Evolutionary conservation across 2,329 filamentous ascomycete genomes (phyloP).

Genomic region (Huntiella omanensis): DNA sequence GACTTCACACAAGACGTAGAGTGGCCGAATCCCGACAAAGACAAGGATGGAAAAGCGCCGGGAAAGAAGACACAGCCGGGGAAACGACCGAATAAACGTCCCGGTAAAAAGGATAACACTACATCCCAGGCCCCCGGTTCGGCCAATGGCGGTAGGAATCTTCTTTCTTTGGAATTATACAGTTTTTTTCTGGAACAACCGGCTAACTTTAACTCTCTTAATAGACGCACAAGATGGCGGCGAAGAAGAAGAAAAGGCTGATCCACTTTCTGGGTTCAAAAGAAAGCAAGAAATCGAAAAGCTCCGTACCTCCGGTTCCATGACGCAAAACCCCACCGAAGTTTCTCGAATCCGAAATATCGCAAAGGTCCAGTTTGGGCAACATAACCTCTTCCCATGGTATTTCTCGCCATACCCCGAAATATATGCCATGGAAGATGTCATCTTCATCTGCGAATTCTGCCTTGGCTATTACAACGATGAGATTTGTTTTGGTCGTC

Average conservation of each 20-base stretch:
- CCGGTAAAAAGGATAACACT: conserved; percentile 34
- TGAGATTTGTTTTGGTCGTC: conserved; percentile 62
- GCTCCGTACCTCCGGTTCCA: conserved; percentile 78
- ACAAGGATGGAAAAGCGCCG: conserved; percentile 46
- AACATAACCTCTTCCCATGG: conserved; percentile 86
- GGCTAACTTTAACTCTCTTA: background rate
- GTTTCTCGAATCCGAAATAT: conserved; percentile 92
- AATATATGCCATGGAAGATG: conserved; percentile 67
- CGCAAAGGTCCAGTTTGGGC: conserved; percentile 83
- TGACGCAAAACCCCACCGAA: conserved; percentile 97
- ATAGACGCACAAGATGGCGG: conserved; percentile 34
- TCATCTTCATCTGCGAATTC: conserved; percentile 95
- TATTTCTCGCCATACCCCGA: conserved; percentile 97
- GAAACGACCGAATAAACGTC: conserved; percentile 40
- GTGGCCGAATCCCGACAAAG: conserved; percentile 84
- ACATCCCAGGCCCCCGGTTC: conserved; percentile 34
- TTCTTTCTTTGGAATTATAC: background rate
- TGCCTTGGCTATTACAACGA: conserved; percentile 83
- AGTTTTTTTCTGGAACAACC: background rate
- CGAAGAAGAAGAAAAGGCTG: conserved; percentile 19
- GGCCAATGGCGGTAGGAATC: conserved; percentile 4
- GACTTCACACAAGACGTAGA: conserved; percentile 84
- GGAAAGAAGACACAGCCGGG: conserved; percentile 36
- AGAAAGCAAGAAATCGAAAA: conserved; percentile 93
- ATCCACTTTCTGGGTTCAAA: conserved; percentile 35